Conservation (phyloP, 2,329 filamentous ascomycete genomes). For the Trichoderma afroharzianum region DNA sequence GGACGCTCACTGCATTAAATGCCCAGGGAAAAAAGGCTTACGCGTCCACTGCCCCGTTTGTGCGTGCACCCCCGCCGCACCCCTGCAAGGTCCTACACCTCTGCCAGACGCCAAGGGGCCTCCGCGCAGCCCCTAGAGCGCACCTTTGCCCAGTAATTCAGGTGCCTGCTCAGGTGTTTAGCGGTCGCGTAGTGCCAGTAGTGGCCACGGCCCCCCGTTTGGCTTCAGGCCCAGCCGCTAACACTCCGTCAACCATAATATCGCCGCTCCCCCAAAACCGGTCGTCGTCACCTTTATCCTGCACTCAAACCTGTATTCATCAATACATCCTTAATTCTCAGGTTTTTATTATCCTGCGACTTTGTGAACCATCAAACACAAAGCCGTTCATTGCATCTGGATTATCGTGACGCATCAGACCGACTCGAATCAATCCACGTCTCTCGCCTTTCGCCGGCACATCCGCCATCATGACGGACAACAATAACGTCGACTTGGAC, state of each 20-base stretch:
- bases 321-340: slow-evolving; percentile 17
- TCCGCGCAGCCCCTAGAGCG: slow-evolving; percentile 17
- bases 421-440: background rate
- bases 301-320: slow-evolving; percentile 21
- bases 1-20: slow-evolving; percentile 11
- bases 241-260: slow-evolving; percentile 32
- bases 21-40: slow-evolving; percentile 24
- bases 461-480: slow-evolving; percentile 36
- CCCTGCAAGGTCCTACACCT: slow-evolving; percentile 17
- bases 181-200: background rate
- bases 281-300: slow-evolving; percentile 5
- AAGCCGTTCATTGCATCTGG: background rate
- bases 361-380: background rate
- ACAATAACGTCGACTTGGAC: slow-evolving; percentile 52
- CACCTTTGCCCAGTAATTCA: background rate
- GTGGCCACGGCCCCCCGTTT: background rate
- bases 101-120: slow-evolving; percentile 13
- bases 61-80: slow-evolving; percentile 17
- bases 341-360: background rate
- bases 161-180: background rate
- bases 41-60: slow-evolving; percentile 28
- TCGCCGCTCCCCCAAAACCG: slow-evolving; percentile 11
- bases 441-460: background rate
- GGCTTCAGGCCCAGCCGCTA: slow-evolving; percentile 16
- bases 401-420: background rate